A percentile compares a stretch with the other conserved stretches of the same genome.
These are phyloP conservation scores for Closterium sp. DNA, from an alignment of 139 green algal species.

Conservation along the genomic window DNA sequence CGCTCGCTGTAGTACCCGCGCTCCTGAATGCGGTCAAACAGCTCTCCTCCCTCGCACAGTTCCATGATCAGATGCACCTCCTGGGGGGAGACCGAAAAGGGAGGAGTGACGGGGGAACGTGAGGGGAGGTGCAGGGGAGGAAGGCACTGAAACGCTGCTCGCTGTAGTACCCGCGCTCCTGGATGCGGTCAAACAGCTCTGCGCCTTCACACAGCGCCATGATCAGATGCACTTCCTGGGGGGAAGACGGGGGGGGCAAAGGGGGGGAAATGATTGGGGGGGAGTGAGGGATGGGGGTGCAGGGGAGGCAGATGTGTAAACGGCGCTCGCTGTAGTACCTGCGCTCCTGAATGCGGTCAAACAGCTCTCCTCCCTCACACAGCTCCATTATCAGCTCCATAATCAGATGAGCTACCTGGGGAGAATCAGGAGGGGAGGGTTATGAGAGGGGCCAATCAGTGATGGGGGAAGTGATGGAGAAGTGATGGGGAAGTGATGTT, in stretches of 20 bases:
- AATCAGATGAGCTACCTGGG: slow-evolving; percentile 24
- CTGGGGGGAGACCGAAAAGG: not conserved
- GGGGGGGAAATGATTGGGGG: no score
- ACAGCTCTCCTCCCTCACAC: slow-evolving; percentile 66
- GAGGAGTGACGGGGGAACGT: no score
- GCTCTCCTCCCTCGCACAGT: slow-evolving; percentile 84
- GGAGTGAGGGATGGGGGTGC: no score
- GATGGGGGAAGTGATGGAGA: no score
- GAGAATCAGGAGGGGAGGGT: no score
- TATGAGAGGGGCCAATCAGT: no score
- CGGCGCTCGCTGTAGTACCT: no score
- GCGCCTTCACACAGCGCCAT: slow-evolving; percentile 77
- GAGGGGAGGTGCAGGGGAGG: no score
- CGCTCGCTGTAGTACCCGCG: slow-evolving; percentile 67
- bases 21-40: slow-evolving; percentile 84
- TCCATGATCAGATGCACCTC: slow-evolving; percentile 43
- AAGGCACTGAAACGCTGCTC: slow-evolving; percentile 58
- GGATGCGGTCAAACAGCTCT: slow-evolving; percentile 91
- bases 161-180: slow-evolving; percentile 42
- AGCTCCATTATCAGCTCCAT: slow-evolving; percentile 50
- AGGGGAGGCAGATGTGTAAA: no score
- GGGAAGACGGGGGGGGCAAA: no score
- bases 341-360: no score
- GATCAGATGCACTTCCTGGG: slow-evolving; percentile 2
- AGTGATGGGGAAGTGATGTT: no score